Conservation (phyloP, 2,329 filamentous ascomycete species). For the Aquanectria penicillioides region DNA sequence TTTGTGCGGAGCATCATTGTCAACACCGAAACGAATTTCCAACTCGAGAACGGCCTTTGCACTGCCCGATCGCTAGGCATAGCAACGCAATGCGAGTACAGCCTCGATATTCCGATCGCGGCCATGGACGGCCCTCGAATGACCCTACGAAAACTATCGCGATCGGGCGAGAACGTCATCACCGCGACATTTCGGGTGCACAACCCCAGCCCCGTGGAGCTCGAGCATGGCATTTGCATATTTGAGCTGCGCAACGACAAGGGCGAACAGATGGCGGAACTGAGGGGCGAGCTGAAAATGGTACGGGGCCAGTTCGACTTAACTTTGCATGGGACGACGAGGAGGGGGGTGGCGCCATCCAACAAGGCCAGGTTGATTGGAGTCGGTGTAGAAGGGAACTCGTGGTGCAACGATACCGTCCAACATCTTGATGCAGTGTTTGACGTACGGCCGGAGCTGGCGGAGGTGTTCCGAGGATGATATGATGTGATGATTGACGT, state of each 20-base stretch:
- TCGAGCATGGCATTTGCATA: slow-evolving; percentile 43
- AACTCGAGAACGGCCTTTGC: slow-evolving; percentile 43
- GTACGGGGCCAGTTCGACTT: slow-evolving; percentile 42
- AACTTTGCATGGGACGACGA: slow-evolving; percentile 37
- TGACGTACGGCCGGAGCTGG: slow-evolving; percentile 25
- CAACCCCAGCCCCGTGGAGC: slow-evolving; percentile 46
- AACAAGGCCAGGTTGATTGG: slow-evolving; percentile 39
- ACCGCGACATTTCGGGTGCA: slow-evolving; percentile 36
- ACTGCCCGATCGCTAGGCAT: slow-evolving; percentile 40
- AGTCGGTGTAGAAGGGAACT: slow-evolving; percentile 34
- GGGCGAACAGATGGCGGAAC: slow-evolving; percentile 38
- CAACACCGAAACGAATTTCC: slow-evolving; percentile 40
- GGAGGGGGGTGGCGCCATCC: slow-evolving; percentile 22
- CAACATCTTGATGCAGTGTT: slow-evolving; percentile 39
- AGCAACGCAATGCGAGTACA: slow-evolving; percentile 36
- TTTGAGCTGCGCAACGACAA: slow-evolving; percentile 45
- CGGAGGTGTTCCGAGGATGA: slow-evolving; percentile 14
- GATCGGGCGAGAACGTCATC: slow-evolving; percentile 27
- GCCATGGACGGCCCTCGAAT: slow-evolving; percentile 41
- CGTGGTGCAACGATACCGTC: slow-evolving; percentile 44
- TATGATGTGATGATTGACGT: slow-evolving; percentile 15
- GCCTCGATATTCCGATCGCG: slow-evolving; percentile 41
- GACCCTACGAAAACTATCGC: slow-evolving; percentile 34
- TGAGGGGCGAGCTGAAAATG: slow-evolving; percentile 45
- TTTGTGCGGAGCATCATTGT: slow-evolving; percentile 45